Evolutionary conservation across 306 rosid genomes (phyloP).

Genomic region (Trifolium subterraneum): DNA sequence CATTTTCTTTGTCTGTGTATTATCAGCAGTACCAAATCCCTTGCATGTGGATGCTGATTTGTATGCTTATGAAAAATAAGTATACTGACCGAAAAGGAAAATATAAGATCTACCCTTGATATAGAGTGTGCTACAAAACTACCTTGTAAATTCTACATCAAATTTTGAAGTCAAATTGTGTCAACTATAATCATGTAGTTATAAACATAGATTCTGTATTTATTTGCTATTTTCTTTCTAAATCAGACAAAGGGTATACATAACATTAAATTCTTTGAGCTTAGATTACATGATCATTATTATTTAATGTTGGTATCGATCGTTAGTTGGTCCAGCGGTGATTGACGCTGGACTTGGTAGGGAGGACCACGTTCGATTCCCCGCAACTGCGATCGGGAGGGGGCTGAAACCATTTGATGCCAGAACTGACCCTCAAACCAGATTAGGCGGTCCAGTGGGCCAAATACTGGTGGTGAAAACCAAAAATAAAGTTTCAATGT

Average conservation of each 20-base stretch:
- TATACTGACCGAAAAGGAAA: no score
- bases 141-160: neutral
- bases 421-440: no score
- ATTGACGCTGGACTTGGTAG: no score
- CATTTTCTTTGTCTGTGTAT: neutral
- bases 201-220: neutral
- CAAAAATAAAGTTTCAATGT: no score
- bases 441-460: no score
- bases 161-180: neutral
- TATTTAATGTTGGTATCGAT: neutral
- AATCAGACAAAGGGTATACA: neutral
- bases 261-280: conserved; percentile 1
- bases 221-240: conserved; percentile 15
- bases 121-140: conserved; percentile 11
- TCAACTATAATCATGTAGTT: neutral
- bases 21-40: conserved; percentile 25
- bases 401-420: no score
- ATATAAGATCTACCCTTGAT: conserved; percentile 2
- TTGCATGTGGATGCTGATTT: conserved; percentile 17
- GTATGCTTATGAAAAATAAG: neutral
- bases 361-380: no score
- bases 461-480: no score
- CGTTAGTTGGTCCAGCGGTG: no score
- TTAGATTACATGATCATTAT: conserved; percentile 8
- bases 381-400: no score